A percentile compares a stretch with the other conserved stretches of the same genome.
These are phyloP conservation scores for Mortierella sp. DNA, from an alignment of 371 early-diverging fungal species.

Conservation along the genomic window DNA sequence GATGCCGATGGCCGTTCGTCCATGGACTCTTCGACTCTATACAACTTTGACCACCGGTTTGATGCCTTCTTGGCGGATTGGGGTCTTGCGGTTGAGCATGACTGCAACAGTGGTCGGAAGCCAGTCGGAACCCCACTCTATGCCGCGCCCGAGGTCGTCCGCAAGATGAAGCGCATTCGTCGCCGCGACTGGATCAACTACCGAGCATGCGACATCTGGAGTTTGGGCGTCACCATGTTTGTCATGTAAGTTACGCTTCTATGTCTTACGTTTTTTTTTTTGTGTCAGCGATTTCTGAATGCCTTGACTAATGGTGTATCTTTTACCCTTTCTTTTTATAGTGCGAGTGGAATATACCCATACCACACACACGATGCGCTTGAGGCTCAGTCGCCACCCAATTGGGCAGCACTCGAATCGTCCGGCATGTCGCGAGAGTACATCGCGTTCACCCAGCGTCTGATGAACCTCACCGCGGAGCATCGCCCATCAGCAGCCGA, in stretches of 20 bases:
- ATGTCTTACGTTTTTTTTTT: neutral
- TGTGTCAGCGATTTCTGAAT: neutral
- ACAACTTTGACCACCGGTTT: slow-evolving; percentile 44
- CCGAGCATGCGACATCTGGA: slow-evolving; percentile 58
- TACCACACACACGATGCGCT: slow-evolving; percentile 55
- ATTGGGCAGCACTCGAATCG: slow-evolving; percentile 49
- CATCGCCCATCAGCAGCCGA: slow-evolving; percentile 49
- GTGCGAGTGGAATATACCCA: slow-evolving; percentile 55
- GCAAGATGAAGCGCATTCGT: slow-evolving; percentile 57
- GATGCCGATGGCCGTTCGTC: slow-evolving; percentile 33
- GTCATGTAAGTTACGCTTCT: slow-evolving; percentile 36
- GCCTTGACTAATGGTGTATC: neutral
- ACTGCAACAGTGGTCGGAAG: slow-evolving; percentile 46
- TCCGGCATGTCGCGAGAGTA: slow-evolving; percentile 57
- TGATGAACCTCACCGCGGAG: slow-evolving; percentile 57
- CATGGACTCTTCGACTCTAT: slow-evolving; percentile 42
- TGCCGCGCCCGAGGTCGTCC: slow-evolving; percentile 53
- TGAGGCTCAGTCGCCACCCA: slow-evolving; percentile 55
- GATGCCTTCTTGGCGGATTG: slow-evolving; percentile 51
- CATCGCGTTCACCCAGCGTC: slow-evolving; percentile 48
- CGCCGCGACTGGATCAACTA: slow-evolving; percentile 57
- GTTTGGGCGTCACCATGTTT: slow-evolving; percentile 57
- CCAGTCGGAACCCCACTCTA: slow-evolving; percentile 55
- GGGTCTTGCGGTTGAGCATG: slow-evolving; percentile 54
- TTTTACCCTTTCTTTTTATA: neutral